Evolutionary conservation across 805 yeast genomes (phyloP).

Genomic region (Nakazawaea pomicola): DNA sequence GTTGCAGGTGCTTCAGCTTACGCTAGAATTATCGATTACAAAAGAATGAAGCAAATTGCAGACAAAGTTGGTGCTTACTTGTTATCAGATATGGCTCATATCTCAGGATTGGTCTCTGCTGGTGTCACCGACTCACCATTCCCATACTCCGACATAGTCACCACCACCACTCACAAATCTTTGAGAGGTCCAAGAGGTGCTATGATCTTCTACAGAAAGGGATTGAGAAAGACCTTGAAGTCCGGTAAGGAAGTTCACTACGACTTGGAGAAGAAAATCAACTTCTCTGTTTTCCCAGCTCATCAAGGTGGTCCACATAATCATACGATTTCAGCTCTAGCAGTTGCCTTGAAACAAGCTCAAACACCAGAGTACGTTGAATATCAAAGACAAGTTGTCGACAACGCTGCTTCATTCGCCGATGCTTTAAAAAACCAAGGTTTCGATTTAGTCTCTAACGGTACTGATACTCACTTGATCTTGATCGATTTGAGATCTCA

Average conservation of each 20-base stretch:
- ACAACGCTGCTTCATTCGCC: constrained; percentile 78
- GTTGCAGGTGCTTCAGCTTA: constrained; percentile 98
- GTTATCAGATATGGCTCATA: constrained; percentile 95
- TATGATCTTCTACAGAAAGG: constrained; percentile 95
- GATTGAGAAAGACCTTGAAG: constrained; percentile 77
- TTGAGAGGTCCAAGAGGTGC: constrained; percentile 99
- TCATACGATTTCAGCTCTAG: constrained; percentile 94
- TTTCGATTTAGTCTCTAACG: constrained; percentile 78
- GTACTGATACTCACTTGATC: constrained; percentile 93
- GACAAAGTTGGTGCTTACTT: constrained; percentile 91
- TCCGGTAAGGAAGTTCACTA: constrained; percentile 80
- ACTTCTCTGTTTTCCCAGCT: constrained; percentile 97
- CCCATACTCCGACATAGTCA: constrained; percentile 89
- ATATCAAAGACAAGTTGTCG: constrained; percentile 79
- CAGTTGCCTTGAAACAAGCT: constrained; percentile 93
- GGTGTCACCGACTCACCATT: constrained; percentile 93
- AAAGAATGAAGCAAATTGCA: constrained; percentile 85
- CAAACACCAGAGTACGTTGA: constrained; percentile 79
- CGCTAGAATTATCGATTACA: constrained; percentile 85
- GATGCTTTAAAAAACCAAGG: constrained; percentile 59
- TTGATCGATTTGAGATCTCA: constrained; percentile 76
- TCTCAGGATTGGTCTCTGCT: constrained; percentile 93
- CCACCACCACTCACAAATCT: constrained; percentile 97
- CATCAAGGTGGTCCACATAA: constrained; percentile 99
- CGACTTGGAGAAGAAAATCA: constrained; percentile 87